These are phyloP conservation scores for Kwoniella sp. DNA, from an alignment of 768 basidiomycete species.

Conservation along the genomic window DNA sequence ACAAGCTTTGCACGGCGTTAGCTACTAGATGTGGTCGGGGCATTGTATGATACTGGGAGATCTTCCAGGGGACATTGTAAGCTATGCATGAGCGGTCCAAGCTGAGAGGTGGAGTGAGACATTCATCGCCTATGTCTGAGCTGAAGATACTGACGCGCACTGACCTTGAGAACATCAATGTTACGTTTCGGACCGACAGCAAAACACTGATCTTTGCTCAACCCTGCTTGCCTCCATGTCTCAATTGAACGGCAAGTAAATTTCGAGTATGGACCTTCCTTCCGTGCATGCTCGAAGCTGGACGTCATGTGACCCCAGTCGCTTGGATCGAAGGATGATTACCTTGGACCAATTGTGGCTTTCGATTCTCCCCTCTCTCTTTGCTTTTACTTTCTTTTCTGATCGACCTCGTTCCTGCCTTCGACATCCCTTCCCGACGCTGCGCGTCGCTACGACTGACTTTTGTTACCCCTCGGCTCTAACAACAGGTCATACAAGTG, in stretches of 20 bases:
- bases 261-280: no score
- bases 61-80: constrained; percentile 13
- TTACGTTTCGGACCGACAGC: constrained; percentile 13
- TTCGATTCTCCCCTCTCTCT: background rate
- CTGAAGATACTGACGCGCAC: background rate
- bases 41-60: background rate
- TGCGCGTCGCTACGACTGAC: background rate
- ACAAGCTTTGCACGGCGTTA: constrained; percentile 22
- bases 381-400: background rate
- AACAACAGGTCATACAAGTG: background rate
- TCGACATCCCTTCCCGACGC: background rate
- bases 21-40: constrained; percentile 19
- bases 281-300: no score
- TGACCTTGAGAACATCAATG: background rate
- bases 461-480: background rate
- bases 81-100: constrained; percentile 17
- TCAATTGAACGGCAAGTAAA: background rate
- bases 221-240: background rate
- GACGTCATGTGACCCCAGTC: background rate
- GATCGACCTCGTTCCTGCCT: background rate
- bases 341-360: background rate
- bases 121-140: constrained; percentile 1
- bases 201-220: background rate
- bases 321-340: background rate
- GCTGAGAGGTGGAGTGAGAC: constrained; percentile 11